phyloP scores from a whole-genome alignment of 495 filamentous ascomycete species.

The Penicillium riverlandense region DNA sequence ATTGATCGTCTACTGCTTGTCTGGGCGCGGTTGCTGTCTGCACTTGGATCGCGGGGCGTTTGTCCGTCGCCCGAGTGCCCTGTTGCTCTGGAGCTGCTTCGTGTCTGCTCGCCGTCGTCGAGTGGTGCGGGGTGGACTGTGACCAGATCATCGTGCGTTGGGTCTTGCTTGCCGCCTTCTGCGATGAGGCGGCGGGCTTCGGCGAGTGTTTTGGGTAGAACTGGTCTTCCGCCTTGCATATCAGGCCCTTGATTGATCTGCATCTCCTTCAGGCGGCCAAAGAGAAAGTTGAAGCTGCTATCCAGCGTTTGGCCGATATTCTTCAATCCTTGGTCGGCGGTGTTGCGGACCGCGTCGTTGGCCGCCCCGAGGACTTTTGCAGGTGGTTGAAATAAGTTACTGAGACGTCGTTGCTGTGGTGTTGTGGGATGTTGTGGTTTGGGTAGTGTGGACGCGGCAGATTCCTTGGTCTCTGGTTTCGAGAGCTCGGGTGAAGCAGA shows the following conservation, averaged over 20 bases:
- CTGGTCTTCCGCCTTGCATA: constrained; percentile 26
- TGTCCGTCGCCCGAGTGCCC: constrained; percentile 57
- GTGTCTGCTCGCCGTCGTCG: constrained; percentile 26
- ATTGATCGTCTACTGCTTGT: constrained; percentile 25
- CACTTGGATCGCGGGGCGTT: constrained; percentile 62
- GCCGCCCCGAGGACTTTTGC: constrained; percentile 72
- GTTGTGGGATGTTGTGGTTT: constrained; percentile 34
- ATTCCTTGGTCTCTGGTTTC: constrained; percentile 26
- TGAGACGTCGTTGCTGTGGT: constrained; percentile 59
- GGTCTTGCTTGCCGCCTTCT: constrained; percentile 45
- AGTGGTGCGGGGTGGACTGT: constrained; percentile 33
- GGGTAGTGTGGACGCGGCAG: constrained; percentile 31
- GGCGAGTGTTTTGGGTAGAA: constrained; percentile 82
- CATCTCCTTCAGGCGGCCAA: constrained; percentile 77
- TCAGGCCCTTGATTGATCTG: constrained; percentile 37
- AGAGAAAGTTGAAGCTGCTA: constrained; percentile 86
- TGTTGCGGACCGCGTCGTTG: constrained; percentile 74
- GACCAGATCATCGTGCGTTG: constrained; percentile 45
- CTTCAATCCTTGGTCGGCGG: constrained; percentile 84
- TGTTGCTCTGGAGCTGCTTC: constrained; percentile 30
- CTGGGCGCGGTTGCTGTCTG: constrained; percentile 64
- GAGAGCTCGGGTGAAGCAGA: constrained; percentile 27
- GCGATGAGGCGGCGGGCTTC: constrained; percentile 84
- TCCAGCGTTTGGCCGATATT: constrained; percentile 83
- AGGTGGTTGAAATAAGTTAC: constrained; percentile 76